A percentile compares a stretch with the other conserved stretches of the same genome.
Conservation (phyloP, 2,329 filamentous ascomycete species). For the Clonostachys solani region DNA sequence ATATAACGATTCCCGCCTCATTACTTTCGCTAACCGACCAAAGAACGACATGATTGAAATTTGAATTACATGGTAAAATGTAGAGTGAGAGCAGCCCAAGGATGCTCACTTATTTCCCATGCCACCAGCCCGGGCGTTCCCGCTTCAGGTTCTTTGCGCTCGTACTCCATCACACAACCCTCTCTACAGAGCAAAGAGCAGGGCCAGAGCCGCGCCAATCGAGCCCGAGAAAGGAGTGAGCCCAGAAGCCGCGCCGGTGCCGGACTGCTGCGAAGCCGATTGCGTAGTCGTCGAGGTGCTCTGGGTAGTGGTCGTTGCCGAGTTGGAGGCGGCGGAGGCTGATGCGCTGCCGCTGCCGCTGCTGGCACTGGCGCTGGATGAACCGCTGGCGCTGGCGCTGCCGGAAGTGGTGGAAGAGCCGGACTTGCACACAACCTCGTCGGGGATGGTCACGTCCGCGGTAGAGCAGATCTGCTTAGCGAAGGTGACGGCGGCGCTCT, state of each 20-base stretch:
- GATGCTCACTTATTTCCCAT: too few relatives aligned
- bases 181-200: conserved; percentile 2
- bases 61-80: too few relatives aligned
- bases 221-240: background rate
- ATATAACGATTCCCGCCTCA: too few relatives aligned
- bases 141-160: too few relatives aligned
- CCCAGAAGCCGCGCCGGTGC: background rate
- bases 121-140: too few relatives aligned
- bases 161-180: background rate
- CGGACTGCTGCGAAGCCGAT: background rate
- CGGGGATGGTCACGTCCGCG: conserved; percentile 25
- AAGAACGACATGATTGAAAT: too few relatives aligned
- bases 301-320: background rate
- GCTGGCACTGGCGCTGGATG: background rate
- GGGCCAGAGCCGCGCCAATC: conserved; percentile 4
- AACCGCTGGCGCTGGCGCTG: background rate
- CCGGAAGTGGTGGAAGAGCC: background rate
- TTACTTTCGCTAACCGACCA: too few relatives aligned
- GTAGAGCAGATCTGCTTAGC: conserved; percentile 31
- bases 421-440: conserved; percentile 27
- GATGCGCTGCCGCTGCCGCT: conserved; percentile 1
- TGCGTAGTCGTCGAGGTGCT: background rate
- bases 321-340: background rate
- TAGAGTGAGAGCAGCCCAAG: too few relatives aligned
- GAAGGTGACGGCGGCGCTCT: conserved; percentile 25